These are phyloP conservation scores for Calocybe gangraenosa DNA, from an alignment of 768 basidiomycete species.

Conservation along the genomic window DNA sequence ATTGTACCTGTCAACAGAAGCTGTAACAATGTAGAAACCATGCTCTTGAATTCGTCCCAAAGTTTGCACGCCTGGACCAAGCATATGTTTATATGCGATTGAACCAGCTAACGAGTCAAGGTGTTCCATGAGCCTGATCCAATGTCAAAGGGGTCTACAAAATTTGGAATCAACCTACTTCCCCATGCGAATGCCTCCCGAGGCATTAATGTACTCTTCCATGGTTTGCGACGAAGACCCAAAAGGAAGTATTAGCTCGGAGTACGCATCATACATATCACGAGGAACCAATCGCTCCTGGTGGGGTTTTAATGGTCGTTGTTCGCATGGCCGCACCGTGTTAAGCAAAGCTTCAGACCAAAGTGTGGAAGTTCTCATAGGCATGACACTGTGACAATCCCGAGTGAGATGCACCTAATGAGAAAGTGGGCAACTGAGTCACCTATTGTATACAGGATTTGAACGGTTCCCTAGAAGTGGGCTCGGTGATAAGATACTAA, in stretches of 20 bases:
- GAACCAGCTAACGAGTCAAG: slow-evolving; percentile 83
- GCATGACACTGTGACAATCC: slow-evolving; percentile 41
- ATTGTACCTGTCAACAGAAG: slow-evolving; percentile 68
- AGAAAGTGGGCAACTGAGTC: slow-evolving; percentile 11
- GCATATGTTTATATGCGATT: slow-evolving; percentile 80
- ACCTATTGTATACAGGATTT: slow-evolving; percentile 53
- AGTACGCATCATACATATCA: slow-evolving; percentile 69
- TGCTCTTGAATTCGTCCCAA: slow-evolving; percentile 53
- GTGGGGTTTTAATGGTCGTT: slow-evolving; percentile 10
- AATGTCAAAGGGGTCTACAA: neutral
- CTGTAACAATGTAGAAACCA: slow-evolving; percentile 82
- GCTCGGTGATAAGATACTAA: neutral
- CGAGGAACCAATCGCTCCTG: slow-evolving; percentile 36
- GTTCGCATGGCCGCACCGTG: slow-evolving; percentile 20
- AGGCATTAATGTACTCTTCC: slow-evolving; percentile 68
- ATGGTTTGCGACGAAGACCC: slow-evolving; percentile 51
- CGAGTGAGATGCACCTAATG: neutral
- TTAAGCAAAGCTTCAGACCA: slow-evolving; percentile 60
- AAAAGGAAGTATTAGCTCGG: slow-evolving; percentile 63
- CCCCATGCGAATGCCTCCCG: slow-evolving; percentile 67
- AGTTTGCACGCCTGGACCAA: slow-evolving; percentile 56
- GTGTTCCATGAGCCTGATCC: slow-evolving; percentile 64
- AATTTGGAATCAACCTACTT: slow-evolving; percentile 31
- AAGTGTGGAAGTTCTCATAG: slow-evolving; percentile 43
- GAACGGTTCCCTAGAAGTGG: slow-evolving; percentile 40